Base-by-base conservation (phyloP, 345 rosid genomes). In the Bretschneidera sinensis region DNA sequence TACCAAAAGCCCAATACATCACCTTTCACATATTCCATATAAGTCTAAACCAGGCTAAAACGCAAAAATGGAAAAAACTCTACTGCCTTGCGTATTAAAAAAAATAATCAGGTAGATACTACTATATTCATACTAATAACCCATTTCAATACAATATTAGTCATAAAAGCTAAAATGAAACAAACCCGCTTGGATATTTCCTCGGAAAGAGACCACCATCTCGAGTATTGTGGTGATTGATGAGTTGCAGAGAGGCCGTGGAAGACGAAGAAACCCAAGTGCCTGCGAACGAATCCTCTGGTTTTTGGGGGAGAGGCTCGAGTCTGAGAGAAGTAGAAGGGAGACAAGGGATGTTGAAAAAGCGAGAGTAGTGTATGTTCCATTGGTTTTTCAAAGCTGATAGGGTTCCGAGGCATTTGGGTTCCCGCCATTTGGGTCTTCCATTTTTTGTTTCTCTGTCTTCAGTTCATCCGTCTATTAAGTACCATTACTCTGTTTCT, bases 251-350 rank as follows among this genome's bases (percentile, higher is more conserved):
- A 61, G 63, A 35, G 11, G 60, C 74, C 63, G 55, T 43, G 0
- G 74, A 47, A 24, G 74, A 60, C 35, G 78, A 51, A 61, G 78
- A 60, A 39, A 74, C 51, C 78, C 78, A 74, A 43, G 62, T 64
- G 57, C 78, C 78, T 11, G 6, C 21, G n/a, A 19, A 1, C 3
- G 11, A 55, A 20, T 21, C 19, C 62, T 39, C 18, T 9, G n/a
- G n/a, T n/a, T 60, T 43, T 24, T n/a, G 17, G 60, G 53, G 19
- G 19, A 0, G 52, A 22, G 71, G 74, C 34, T 39, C 18, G 35
- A 73, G 67, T 6, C 25, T 60, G 15, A 65, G 51, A 61, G 51
- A 47, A 6, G 67, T 64, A 16, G 71, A 55, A 1, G 60, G 47
- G 24, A 55, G 52, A 11, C 63, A 33, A n/a, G 78, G 57, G 51